Evolutionary conservation across 1,139 yeast species (phyloP).

Genomic region (Zhuliangozyma blackwelliae): DNA sequence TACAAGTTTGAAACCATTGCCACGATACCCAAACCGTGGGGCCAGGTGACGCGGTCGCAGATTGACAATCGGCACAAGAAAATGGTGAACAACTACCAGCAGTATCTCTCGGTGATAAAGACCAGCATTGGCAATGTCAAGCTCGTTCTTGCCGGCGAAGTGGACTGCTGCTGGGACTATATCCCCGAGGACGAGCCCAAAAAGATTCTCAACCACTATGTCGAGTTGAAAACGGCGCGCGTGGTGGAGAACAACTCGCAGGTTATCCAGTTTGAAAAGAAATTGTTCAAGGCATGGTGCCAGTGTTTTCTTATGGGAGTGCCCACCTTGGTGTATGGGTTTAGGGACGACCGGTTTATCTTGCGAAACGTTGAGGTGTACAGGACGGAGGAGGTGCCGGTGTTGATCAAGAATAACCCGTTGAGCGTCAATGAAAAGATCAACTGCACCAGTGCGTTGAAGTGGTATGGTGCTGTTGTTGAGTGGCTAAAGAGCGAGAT

Average conservation of each 20-base stretch:
- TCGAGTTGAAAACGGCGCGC: slow-evolving; percentile 75
- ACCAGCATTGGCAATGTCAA: slow-evolving; percentile 78
- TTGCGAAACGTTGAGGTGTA: slow-evolving; percentile 69
- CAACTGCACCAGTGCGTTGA: slow-evolving; percentile 72
- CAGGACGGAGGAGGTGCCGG: slow-evolving; percentile 74
- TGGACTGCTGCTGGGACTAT: slow-evolving; percentile 85
- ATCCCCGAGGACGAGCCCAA: slow-evolving; percentile 45
- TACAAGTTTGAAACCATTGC: slow-evolving; percentile 82
- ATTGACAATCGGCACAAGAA: slow-evolving; percentile 62
- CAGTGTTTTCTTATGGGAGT: slow-evolving; percentile 88
- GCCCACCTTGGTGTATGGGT: slow-evolving; percentile 75
- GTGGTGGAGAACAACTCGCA: slow-evolving; percentile 50
- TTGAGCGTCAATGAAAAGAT: slow-evolving; percentile 29
- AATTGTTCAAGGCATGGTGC: slow-evolving; percentile 81
- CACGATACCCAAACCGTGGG: slow-evolving; percentile 76
- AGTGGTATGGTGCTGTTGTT: slow-evolving; percentile 80
- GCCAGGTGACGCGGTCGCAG: slow-evolving; percentile 55
- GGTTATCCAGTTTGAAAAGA: slow-evolving; percentile 63
- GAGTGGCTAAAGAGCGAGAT: slow-evolving; percentile 67
- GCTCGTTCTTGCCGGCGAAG: slow-evolving; percentile 80
- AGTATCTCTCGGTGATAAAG: slow-evolving; percentile 70
- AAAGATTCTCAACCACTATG: slow-evolving; percentile 65
- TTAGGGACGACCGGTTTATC: slow-evolving; percentile 66
- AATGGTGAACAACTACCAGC: slow-evolving; percentile 66
- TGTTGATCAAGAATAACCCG: slow-evolving; percentile 45